Conservation (phyloP, 495 filamentous ascomycete genomes). For the Cenococcum geophilum region DNA sequence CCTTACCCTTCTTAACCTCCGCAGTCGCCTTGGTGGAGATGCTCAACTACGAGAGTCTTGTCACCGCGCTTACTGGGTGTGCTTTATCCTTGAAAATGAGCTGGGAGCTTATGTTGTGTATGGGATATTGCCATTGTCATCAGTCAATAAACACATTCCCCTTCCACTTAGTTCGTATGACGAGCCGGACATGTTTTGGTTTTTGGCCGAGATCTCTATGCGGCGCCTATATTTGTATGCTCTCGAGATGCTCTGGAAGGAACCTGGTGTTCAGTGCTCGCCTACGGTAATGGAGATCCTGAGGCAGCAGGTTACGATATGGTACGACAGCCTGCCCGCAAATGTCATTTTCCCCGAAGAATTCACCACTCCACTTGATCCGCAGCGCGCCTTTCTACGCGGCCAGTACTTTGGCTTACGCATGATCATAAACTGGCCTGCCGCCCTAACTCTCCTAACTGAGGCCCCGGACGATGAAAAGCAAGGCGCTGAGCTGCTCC, state of each 20-base stretch:
- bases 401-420: not conserved
- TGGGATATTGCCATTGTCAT: not conserved
- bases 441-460: not conserved
- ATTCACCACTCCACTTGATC: not conserved
- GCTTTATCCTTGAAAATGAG: not conserved
- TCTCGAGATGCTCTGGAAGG: not conserved
- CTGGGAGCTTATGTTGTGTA: not conserved
- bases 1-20: slow-evolving; percentile 3
- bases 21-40: not conserved
- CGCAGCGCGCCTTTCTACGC: not conserved
- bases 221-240: not conserved
- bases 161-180: not conserved
- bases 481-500: not conserved
- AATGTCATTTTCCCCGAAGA: not conserved
- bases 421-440: not conserved
- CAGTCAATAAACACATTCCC: not conserved
- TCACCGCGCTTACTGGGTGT: slow-evolving; percentile 4
- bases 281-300: not conserved
- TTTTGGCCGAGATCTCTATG: not conserved
- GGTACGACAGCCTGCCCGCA: not conserved
- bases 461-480: not conserved
- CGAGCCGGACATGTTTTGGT: not conserved
- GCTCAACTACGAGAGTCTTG: not conserved
- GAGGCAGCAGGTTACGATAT: not conserved
- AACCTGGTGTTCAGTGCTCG: not conserved